phyloP scores from a whole-genome alignment of 1,284 basidiomycete species.

The Ceratobasidium sp. region DNA sequence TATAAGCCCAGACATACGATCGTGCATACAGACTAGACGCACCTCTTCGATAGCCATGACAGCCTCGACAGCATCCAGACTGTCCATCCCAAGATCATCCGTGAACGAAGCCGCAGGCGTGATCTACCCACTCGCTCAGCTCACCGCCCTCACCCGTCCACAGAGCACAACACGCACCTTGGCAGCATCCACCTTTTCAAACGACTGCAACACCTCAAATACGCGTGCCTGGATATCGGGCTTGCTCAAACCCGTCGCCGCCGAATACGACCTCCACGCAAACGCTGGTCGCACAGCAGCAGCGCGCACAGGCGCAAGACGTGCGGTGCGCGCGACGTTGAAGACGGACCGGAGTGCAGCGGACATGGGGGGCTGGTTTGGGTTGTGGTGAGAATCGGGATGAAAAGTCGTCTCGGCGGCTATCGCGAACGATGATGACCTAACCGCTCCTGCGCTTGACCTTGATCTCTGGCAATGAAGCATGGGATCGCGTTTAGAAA shows the following conservation, averaged over 20 bases:
- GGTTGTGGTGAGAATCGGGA: constrained; percentile 36
- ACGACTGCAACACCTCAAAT: constrained; percentile 89
- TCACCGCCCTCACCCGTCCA: constrained; percentile 45
- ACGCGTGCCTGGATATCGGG: constrained; percentile 85
- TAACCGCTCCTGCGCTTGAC: constrained; percentile 17
- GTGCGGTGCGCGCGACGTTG: constrained; percentile 37
- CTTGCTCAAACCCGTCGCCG: constrained; percentile 76
- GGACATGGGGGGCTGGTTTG: constrained; percentile 39
- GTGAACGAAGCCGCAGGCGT: constrained; percentile 80
- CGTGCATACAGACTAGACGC: constrained; percentile 49
- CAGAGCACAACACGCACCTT: constrained; percentile 70
- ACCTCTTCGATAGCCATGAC: constrained; percentile 99
- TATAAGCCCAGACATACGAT: background rate
- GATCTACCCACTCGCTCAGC: constrained; percentile 64
- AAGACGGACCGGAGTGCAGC: constrained; percentile 44
- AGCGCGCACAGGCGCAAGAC: constrained; percentile 13
- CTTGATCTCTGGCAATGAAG: constrained; percentile 69
- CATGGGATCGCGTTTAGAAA: constrained; percentile 91
- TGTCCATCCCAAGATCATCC: constrained; percentile 93
- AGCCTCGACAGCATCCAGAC: constrained; percentile 97
- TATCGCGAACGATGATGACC: constrained; percentile 35
- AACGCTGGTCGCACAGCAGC: constrained; percentile 29
- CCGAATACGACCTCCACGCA: constrained; percentile 69
- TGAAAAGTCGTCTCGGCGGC: constrained; percentile 21
- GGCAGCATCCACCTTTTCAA: constrained; percentile 90